phyloP scores from a whole-genome alignment of 2,329 filamentous ascomycete species.

The Immersiporthe knoxdaviesiana region DNA sequence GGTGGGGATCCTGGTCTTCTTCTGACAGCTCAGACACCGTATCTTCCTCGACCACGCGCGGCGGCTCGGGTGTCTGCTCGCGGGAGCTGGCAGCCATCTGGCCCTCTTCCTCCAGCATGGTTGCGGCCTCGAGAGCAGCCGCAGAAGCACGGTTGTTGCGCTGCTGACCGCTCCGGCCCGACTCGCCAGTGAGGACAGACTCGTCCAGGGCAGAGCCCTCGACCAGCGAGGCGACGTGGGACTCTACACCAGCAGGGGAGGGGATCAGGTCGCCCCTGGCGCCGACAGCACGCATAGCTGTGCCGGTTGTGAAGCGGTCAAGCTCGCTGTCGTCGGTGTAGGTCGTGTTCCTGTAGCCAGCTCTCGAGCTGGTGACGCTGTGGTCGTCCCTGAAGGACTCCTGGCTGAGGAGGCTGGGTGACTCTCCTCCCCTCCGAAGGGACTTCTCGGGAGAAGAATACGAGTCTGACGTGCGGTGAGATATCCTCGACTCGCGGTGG shows the following conservation, averaged over 20 bases:
- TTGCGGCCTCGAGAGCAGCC: conserved; percentile 41
- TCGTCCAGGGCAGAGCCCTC: conserved; percentile 72
- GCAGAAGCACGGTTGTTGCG: conserved; percentile 47
- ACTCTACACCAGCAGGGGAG: conserved; percentile 75
- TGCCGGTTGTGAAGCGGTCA: conserved; percentile 64
- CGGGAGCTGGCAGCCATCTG: conserved; percentile 36
- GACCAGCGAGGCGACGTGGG: conserved; percentile 82
- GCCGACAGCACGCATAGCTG: conserved; percentile 71
- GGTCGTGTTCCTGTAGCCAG: conserved; percentile 57
- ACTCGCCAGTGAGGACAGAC: conserved; percentile 69
- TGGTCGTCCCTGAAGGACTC: conserved; percentile 64
- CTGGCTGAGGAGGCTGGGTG: conserved; percentile 51
- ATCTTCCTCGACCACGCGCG: conserved; percentile 44
- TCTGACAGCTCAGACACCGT: conserved; percentile 45
- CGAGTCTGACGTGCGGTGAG: conserved; percentile 54
- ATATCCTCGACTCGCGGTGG: conserved; percentile 58
- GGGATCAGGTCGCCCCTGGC: conserved; percentile 79
- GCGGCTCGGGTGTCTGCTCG: conserved; percentile 47
- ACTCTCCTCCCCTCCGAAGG: conserved; percentile 48
- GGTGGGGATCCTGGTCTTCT: conserved; percentile 47
- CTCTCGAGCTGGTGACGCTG: conserved; percentile 55
- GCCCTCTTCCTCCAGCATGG: conserved; percentile 39
- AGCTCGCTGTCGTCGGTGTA: conserved; percentile 60
- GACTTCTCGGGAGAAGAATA: conserved; percentile 67
- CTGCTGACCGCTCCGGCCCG: conserved; percentile 54